Evolutionary conservation across 192 early-diverging fungal genomes (phyloP), one percentile per base, ranked within the genome.

Genomic region (Umbelopsis vinacea): DNA sequence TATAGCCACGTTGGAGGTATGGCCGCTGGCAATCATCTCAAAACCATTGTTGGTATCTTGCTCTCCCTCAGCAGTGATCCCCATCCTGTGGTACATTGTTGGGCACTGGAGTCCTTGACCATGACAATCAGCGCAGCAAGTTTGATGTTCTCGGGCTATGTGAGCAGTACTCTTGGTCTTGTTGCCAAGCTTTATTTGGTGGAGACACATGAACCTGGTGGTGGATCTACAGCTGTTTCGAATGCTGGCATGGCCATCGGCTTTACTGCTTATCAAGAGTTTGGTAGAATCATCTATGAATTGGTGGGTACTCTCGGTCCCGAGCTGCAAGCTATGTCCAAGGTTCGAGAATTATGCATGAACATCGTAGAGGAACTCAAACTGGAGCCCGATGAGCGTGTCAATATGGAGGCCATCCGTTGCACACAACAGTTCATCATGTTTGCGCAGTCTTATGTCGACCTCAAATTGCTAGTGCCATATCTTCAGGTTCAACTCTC

Each of bases 21-120:
- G 86, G 92, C 92, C 0, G 94, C 93, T 6, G 85, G 86, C 5
- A 76, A 87, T 2, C 93, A 96, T 72, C 81, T 99, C 46, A 89
- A 92, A 38, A 96, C 94, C 4, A 90, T 95, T 9, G 92, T 97
- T 6, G 95, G 93, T 3, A 88, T 98, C 66, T 79, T 99, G 69
- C 89, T 96, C 19, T 95, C 96, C 3, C 86, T 99, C 33, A 92
- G 93, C 2, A 88, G 90, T 50, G 98, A 99, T 79, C 87, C 93
- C 6, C 94, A 99, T 78, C 95, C 97, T 0, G 79, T 97, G 0
- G 96, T 99, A 12, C 95, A 98, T 74, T 90, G 89, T 3, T 99
- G 97, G 95, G 96, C 97, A 0, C 73, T 98, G 15, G 86, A 91
- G 35, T 89, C 96, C 0, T 78, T 99, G 66, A 90, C 92, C 8